Conservation (phyloP, 1,284 basidiomycete species). For the Ustilago sp. region DNA sequence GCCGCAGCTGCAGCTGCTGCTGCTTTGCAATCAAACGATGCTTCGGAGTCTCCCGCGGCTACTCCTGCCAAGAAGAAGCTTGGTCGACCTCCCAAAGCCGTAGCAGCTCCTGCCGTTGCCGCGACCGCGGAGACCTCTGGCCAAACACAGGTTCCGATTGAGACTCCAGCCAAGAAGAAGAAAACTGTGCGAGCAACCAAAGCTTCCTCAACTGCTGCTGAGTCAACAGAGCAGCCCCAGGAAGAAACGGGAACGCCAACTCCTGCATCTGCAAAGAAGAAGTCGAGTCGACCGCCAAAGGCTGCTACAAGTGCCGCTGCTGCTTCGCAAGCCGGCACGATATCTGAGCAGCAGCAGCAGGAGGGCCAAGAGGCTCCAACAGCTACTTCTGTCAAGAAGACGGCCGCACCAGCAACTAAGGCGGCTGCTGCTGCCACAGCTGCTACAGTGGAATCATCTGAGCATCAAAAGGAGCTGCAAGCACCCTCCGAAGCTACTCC, state of each 20-base stretch:
- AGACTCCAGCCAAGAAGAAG: conserved; percentile 11
- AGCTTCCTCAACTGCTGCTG: neutral
- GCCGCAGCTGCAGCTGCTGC: neutral
- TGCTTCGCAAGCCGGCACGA: neutral
- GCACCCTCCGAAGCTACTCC: neutral
- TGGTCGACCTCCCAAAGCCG: neutral
- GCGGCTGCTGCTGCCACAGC: neutral
- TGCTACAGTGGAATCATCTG: neutral
- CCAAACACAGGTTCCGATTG: neutral
- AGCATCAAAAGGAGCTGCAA: neutral
- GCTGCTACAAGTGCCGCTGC: conserved; percentile 10
- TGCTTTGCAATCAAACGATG: neutral
- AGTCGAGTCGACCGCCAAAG: conserved; percentile 12
- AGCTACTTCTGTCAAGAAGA: conserved; percentile 5
- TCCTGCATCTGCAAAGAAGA: conserved; percentile 7
- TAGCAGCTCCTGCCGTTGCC: conserved; percentile 1
- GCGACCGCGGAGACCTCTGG: neutral
- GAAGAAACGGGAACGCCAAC: neutral
- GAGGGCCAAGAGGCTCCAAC: neutral
- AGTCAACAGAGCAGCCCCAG: neutral
- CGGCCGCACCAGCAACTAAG: neutral
- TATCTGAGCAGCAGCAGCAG: neutral
- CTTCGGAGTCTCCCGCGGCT: neutral
- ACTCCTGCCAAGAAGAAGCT: conserved; percentile 6
- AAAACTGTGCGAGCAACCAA: conserved; percentile 12